Conservation (phyloP, 192 early-diverging fungal species). For the Radiomyces spectabilis region DNA sequence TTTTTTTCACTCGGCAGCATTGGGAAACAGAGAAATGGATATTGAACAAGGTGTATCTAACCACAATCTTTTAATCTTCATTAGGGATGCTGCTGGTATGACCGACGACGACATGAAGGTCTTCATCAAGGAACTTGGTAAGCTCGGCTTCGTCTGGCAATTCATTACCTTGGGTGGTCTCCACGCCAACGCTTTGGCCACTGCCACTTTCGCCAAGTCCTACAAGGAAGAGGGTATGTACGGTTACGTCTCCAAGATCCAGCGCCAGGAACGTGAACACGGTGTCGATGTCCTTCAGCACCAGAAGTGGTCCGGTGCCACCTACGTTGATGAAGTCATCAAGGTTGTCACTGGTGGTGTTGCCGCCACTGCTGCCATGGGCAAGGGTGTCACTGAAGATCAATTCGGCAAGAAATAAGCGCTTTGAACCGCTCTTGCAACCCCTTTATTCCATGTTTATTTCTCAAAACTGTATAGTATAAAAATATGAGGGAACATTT, state of each 20-base stretch:
- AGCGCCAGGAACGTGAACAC: constrained; percentile 85
- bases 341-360: constrained; percentile 92
- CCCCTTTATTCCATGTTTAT: no score
- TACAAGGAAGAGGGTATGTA: constrained; percentile 88
- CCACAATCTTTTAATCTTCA: not conserved
- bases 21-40: no score
- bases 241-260: constrained; percentile 88
- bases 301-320: constrained; percentile 72
- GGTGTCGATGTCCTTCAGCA: constrained; percentile 89
- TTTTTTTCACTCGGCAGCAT: no score
- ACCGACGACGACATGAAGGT: constrained; percentile 80
- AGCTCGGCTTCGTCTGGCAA: constrained; percentile 95
- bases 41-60: no score
- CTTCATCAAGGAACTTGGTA: constrained; percentile 78
- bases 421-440: no score
- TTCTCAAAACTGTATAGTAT: no score
- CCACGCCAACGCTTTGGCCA: constrained; percentile 84
- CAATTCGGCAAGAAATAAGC: constrained; percentile 56
- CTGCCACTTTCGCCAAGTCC: constrained; percentile 73
- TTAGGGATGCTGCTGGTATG: constrained; percentile 74
- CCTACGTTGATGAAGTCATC: constrained; percentile 67
- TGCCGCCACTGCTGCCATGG: constrained; percentile 92
- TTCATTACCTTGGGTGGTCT: constrained; percentile 96
- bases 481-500: no score
- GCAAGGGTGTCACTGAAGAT: constrained; percentile 79